These are phyloP conservation scores for Remersonia thermophila DNA, from an alignment of 2,329 filamentous ascomycete species.

Conservation along the genomic window DNA sequence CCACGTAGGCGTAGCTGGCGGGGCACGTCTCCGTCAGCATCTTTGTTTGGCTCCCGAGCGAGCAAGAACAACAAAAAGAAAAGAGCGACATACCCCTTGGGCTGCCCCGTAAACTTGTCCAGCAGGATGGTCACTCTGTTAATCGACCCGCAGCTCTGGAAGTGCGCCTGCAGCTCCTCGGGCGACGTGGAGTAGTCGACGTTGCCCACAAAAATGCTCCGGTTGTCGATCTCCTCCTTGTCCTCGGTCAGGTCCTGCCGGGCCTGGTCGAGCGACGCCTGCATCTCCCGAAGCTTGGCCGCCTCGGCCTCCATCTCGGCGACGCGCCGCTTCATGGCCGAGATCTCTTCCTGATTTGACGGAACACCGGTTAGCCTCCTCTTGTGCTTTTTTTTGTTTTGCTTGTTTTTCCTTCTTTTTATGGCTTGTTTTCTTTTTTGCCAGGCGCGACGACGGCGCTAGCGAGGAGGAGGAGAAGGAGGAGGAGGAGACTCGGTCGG, in stretches of 20 bases:
- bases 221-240: slow-evolving; percentile 88
- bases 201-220: slow-evolving; percentile 96
- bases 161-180: slow-evolving; percentile 96
- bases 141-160: slow-evolving; percentile 93
- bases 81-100: slow-evolving; percentile 66
- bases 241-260: slow-evolving; percentile 74
- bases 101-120: slow-evolving; percentile 97
- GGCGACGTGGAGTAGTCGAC: slow-evolving; percentile 96
- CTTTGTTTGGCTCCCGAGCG: no score
- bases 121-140: slow-evolving; percentile 95
- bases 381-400: slow-evolving; percentile 1
- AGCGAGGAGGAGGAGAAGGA: not conserved
- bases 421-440: slow-evolving; percentile 1
- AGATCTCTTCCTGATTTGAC: slow-evolving; percentile 62
- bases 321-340: slow-evolving; percentile 74
- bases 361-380: slow-evolving; percentile 12
- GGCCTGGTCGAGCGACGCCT: slow-evolving; percentile 73
- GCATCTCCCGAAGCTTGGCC: slow-evolving; percentile 77
- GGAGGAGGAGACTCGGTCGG: slow-evolving; percentile 1
- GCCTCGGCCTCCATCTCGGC: slow-evolving; percentile 88
- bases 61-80: no score
- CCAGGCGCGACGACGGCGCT: slow-evolving; percentile 9
- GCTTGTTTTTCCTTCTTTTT: slow-evolving; percentile 1
- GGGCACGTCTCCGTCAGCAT: no score
- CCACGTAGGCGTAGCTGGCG: slow-evolving; percentile 88